Evolutionary conservation across 106 monocot genomes (phyloP).

Genomic region (Xerophyta viscosa): DNA sequence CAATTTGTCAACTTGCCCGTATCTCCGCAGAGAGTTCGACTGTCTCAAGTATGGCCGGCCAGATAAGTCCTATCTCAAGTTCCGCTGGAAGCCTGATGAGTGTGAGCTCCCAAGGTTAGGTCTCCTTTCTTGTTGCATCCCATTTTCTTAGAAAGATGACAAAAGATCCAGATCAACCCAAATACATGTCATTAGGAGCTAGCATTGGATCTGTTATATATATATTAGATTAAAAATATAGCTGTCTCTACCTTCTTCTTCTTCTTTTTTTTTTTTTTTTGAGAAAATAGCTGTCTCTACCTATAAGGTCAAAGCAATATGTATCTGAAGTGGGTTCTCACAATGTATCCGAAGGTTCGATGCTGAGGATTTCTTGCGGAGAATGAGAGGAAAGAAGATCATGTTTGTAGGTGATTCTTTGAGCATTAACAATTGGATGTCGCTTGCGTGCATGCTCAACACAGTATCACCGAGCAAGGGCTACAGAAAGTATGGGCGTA

Average conservation of each 20-base stretch:
- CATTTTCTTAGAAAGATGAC: too few species aligned
- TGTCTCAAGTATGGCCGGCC: slow-evolving; percentile 61
- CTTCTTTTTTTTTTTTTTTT: too few species aligned
- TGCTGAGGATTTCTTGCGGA: slow-evolving; percentile 31
- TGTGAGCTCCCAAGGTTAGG: slow-evolving; percentile 36
- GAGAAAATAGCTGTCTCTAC: too few species aligned
- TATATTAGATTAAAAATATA: too few species aligned
- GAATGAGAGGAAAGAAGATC: slow-evolving; percentile 37
- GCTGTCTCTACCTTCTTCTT: too few species aligned
- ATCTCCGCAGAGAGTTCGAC: slow-evolving; percentile 52
- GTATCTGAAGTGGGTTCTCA: too few species aligned
- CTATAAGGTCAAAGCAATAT: too few species aligned
- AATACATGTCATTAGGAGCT: too few species aligned
- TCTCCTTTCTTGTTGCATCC: not conserved
- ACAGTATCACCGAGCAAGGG: slow-evolving; percentile 13
- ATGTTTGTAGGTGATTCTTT: slow-evolving; percentile 65
- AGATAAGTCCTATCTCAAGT: slow-evolving; percentile 57
- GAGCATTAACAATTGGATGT: slow-evolving; percentile 37
- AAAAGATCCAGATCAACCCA: too few species aligned
- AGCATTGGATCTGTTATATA: too few species aligned
- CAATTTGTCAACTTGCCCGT: slow-evolving; percentile 47
- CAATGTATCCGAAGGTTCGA: slow-evolving; percentile 32
- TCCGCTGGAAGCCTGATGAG: slow-evolving; percentile 52
- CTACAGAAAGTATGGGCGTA: slow-evolving; percentile 1
- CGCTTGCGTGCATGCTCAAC: slow-evolving; percentile 47